These are phyloP conservation scores for Candida morakotiae DNA, from an alignment of 805 yeast genomes.

Conservation along the genomic window DNA sequence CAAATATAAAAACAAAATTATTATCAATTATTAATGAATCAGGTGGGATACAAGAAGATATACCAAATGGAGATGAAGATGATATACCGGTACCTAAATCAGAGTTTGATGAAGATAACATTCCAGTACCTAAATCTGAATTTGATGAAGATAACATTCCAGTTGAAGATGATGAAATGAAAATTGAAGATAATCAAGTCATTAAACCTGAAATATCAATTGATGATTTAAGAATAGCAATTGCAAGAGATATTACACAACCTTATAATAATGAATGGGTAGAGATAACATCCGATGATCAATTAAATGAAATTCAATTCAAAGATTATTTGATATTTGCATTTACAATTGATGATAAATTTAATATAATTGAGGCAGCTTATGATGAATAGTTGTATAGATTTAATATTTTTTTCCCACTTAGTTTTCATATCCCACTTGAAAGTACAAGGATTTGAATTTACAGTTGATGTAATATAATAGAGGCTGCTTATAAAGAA, in stretches of 20 bases:
- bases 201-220: background rate
- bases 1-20: conserved; percentile 21
- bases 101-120: conserved; percentile 26
- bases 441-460: conserved; percentile 12
- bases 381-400: conserved; percentile 25
- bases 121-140: conserved; percentile 12
- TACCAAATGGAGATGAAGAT: conserved; percentile 20
- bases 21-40: conserved; percentile 37
- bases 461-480: too few relatives aligned
- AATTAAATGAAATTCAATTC: conserved; percentile 25
- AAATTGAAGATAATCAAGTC: conserved; percentile 6
- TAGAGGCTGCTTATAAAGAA: background rate
- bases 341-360: conserved; percentile 35
- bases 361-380: conserved; percentile 30
- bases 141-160: conserved; percentile 1
- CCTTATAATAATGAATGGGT: conserved; percentile 36
- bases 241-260: conserved; percentile 34
- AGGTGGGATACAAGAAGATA: conserved; percentile 43
- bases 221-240: conserved; percentile 33
- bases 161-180: conserved; percentile 6
- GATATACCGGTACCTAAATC: conserved; percentile 38
- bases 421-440: conserved; percentile 22
- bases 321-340: conserved; percentile 40
- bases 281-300: conserved; percentile 22
- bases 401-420: conserved; percentile 16